A percentile compares a stretch with the other conserved stretches of the same genome.
These are phyloP conservation scores for Pythium volutum DNA, from an alignment of 352 stramenopile species.

Conservation along the genomic window DNA sequence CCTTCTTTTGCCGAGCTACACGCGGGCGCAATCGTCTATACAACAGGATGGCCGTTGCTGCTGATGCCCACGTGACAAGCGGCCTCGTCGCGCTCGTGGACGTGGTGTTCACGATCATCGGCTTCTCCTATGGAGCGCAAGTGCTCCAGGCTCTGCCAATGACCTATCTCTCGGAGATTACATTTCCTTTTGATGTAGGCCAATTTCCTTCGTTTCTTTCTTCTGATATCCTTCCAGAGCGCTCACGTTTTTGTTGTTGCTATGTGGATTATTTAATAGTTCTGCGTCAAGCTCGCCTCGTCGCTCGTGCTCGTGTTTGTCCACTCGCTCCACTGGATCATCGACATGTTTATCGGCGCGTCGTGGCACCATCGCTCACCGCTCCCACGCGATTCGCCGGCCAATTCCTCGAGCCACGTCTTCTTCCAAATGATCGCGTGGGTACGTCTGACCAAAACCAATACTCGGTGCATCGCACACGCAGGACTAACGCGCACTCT, in stretches of 20 bases:
- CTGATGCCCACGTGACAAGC: neutral
- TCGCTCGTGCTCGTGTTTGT: conserved; percentile 45
- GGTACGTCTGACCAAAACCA: conserved; percentile 25
- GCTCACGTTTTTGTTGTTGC: neutral
- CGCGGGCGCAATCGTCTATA: neutral
- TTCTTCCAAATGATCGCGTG: conserved; percentile 61
- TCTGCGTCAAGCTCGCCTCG: conserved; percentile 58
- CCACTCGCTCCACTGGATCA: conserved; percentile 46
- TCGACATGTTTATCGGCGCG: conserved; percentile 36
- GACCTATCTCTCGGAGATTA: conserved; percentile 78
- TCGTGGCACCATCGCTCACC: conserved; percentile 32
- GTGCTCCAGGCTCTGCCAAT: conserved; percentile 55
- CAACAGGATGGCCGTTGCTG: neutral
- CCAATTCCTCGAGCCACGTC: conserved; percentile 23
- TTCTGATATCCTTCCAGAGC: neutral
- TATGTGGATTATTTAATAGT: conserved; percentile 29
- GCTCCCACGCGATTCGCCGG: neutral
- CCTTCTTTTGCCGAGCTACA: neutral
- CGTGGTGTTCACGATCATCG: conserved; percentile 47
- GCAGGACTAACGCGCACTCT: neutral
- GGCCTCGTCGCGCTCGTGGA: conserved; percentile 20
- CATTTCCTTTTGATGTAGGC: conserved; percentile 59
- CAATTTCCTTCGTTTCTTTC: neutral
- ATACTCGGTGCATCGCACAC: too few species aligned
- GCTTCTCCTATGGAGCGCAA: conserved; percentile 48